Evolutionary conservation across 2,329 filamentous ascomycete species (phyloP), one percentile per base, ranked within the genome.

Genomic region (Didymella sp.): DNA sequence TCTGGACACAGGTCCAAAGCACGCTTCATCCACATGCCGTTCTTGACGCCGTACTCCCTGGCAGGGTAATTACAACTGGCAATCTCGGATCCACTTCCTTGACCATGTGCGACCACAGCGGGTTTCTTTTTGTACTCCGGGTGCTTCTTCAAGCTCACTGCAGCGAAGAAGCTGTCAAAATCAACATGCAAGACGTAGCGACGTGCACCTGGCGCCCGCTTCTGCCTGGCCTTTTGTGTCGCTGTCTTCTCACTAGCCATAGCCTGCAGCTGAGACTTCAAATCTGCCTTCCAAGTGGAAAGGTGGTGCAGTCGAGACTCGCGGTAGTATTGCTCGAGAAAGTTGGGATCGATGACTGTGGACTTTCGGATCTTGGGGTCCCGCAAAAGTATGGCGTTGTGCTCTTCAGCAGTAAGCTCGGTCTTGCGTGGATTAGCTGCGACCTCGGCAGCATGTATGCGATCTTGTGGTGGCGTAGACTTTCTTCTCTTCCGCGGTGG

Each of bases 1-100:
- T 92, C 86, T 0, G 94, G 89, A 70, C 92, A 99, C 17, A 95
- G 76, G 64, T 95, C 89, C 57, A 89, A 82, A 0, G 95, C 95
- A 30, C 85, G 84, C 73, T 94, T 96, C 94, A 99, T 98, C 95
- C 96, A 99, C 95, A 98, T 99, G 33, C 96, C 96, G 66, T 99
- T 99, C 72, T 93, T 96, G 51, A 99, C 83, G 1, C 94, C 94
- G 66, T 88, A 95, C 28, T 85, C 83, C 33, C 95, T 87, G 6
- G 96, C 95, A 19, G 89, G 87, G 72, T 99, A 99, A 69, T 99
- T 99, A 77, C 95, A 99, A 62, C 93, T 97, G 21, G 95, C 95
- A 69, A 99, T 98, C 72, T 99, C 95, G 0, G 94, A 96, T 0
- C 91, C 92, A 22, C 85, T 86, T 0, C 94, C 94, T 41, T 84